Evolutionary conservation across 2,329 filamentous ascomycete species (phyloP).

Genomic region (Paraconiothyrium brasiliense): DNA sequence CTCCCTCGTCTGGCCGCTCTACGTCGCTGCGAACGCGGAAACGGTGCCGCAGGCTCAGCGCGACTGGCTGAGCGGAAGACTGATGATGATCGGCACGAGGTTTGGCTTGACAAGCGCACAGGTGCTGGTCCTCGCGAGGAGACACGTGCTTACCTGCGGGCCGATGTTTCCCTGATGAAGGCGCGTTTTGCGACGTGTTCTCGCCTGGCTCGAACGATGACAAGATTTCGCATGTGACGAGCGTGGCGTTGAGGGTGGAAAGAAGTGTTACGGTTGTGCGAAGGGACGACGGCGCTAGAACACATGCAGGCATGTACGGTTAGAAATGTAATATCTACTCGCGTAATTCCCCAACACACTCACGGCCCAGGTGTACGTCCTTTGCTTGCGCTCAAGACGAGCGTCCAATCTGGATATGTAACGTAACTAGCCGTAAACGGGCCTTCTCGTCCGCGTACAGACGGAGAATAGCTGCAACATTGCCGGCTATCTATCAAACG

Average conservation of each 20-base stretch:
- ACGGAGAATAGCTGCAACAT: too few relatives aligned
- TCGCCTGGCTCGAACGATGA: neutral
- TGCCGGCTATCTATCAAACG: too few relatives aligned
- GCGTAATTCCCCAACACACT: neutral
- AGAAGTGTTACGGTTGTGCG: neutral
- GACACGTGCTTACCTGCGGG: conserved; percentile 48
- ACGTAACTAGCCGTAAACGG: too few relatives aligned
- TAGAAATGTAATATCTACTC: conserved; percentile 4
- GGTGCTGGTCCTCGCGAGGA: conserved; percentile 45
- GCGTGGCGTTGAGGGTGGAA: neutral
- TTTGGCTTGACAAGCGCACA: conserved; percentile 50
- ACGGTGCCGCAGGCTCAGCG: conserved; percentile 47
- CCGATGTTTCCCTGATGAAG: conserved; percentile 43
- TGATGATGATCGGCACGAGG: conserved; percentile 47
- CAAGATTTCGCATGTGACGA: neutral
- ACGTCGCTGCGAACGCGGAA: conserved; percentile 50
- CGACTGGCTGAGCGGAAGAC: conserved; percentile 48
- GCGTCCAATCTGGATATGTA: too few relatives aligned
- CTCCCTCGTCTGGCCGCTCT: conserved; percentile 53
- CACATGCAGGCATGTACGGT: conserved; percentile 3
- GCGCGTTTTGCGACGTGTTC: neutral
- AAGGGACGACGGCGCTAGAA: neutral
- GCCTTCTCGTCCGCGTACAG: too few relatives aligned
- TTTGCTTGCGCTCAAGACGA: too few relatives aligned
- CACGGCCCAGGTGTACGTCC: too few relatives aligned